These are phyloP conservation scores for Colletotrichum brevisporum DNA, from an alignment of 2,329 filamentous ascomycete genomes.

Conservation along the genomic window DNA sequence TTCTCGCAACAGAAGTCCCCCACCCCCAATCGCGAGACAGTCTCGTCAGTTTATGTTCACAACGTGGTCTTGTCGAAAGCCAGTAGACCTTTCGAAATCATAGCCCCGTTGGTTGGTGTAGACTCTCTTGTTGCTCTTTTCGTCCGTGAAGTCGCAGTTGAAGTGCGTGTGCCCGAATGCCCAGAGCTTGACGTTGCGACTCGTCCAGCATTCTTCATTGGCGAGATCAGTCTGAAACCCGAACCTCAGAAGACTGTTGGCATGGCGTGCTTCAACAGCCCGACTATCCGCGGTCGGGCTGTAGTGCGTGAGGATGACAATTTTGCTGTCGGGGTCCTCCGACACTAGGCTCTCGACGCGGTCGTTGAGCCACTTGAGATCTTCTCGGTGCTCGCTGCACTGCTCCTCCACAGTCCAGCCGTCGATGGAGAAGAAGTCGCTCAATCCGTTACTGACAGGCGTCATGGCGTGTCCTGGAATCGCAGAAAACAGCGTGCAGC, in stretches of 20 bases:
- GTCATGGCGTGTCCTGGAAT: slow-evolving; percentile 54
- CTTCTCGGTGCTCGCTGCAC: slow-evolving; percentile 51
- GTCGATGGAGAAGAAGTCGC: slow-evolving; percentile 64
- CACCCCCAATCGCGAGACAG: no score
- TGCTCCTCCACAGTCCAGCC: slow-evolving; percentile 56
- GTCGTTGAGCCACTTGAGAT: slow-evolving; percentile 59
- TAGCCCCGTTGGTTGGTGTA: slow-evolving; percentile 57
- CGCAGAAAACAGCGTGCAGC: slow-evolving; percentile 63
- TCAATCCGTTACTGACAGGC: slow-evolving; percentile 58
- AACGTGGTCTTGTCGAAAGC: neutral
- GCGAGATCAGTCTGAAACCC: slow-evolving; percentile 60
- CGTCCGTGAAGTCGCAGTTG: slow-evolving; percentile 53
- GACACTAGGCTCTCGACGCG: slow-evolving; percentile 44
- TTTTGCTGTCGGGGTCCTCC: slow-evolving; percentile 40
- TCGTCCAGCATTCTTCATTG: slow-evolving; percentile 54
- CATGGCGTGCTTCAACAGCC: slow-evolving; percentile 52
- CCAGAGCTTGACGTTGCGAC: slow-evolving; percentile 55
- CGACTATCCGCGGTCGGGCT: slow-evolving; percentile 54
- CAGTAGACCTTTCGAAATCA: neutral
- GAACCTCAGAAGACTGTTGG: slow-evolving; percentile 44
- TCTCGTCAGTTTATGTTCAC: no score
- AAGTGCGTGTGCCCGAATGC: slow-evolving; percentile 65
- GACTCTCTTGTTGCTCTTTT: slow-evolving; percentile 33
- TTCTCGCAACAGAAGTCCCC: no score
- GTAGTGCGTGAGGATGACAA: slow-evolving; percentile 60